A percentile compares a stretch with the other conserved stretches of the same genome.
Conservation (phyloP, 805 yeast species). For the Tetrapisispora fleetii region DNA sequence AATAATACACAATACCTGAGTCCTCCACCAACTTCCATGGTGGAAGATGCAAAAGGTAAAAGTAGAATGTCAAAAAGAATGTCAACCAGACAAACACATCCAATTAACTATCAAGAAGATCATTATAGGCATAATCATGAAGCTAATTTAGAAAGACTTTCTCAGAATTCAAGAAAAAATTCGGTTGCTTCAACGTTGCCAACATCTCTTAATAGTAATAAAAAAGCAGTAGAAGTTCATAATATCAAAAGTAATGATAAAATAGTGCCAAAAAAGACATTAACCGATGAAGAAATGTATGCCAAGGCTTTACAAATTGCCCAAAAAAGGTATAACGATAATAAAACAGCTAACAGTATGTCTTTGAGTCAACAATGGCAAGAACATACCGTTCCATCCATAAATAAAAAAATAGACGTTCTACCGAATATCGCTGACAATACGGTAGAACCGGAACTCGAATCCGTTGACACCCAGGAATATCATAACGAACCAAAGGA, state of each 20-base stretch:
- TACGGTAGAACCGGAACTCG: not conserved
- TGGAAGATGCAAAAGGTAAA: not conserved
- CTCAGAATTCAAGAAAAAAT: not conserved
- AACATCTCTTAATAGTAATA: not conserved
- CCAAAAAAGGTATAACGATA: constrained; percentile 29
- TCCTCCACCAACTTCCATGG: not conserved
- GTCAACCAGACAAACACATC: constrained; percentile 11
- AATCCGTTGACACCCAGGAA: not conserved
- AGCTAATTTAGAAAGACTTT: not conserved
- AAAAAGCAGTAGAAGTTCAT: not conserved
- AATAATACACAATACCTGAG: not conserved
- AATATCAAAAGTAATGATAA: not conserved
- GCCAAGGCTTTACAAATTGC: constrained; percentile 50
- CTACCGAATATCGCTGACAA: not conserved
- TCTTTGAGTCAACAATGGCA: not conserved
- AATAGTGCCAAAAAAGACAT: not conserved
- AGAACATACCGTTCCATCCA: not conserved
- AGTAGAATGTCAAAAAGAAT: constrained; percentile 19
- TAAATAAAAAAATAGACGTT: not conserved
- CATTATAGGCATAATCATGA: not conserved
- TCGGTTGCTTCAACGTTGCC: not conserved
- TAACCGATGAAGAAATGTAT: constrained; percentile 44
- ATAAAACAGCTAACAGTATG: constrained; percentile 3
- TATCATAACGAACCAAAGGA: not conserved
- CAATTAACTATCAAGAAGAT: not conserved